These are phyloP conservation scores for Albifimbria verrucaria DNA, from an alignment of 2,329 filamentous ascomycete species.

Conservation along the genomic window DNA sequence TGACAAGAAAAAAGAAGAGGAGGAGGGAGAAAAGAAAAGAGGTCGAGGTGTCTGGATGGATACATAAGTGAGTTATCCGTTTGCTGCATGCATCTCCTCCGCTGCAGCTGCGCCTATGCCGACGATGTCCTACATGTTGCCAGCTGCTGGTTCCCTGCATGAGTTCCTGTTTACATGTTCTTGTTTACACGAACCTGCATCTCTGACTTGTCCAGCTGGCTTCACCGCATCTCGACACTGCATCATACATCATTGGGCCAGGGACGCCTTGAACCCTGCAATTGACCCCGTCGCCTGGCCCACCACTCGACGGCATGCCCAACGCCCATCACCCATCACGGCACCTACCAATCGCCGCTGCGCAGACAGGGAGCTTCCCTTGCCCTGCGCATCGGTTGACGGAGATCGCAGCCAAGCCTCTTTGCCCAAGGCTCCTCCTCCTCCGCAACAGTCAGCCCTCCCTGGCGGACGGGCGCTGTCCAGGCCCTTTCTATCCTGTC, in stretches of 20 bases:
- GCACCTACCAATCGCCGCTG: background rate
- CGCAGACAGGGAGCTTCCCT: background rate
- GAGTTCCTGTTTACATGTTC: background rate
- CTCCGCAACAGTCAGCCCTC: too few species aligned
- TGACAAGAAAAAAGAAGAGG: background rate
- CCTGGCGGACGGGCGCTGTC: too few species aligned
- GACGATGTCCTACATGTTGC: background rate
- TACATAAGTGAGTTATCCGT: too few species aligned
- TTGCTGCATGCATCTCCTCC: too few species aligned
- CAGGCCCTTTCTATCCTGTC: too few species aligned
- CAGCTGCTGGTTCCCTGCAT: background rate
- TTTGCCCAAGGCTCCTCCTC: too few species aligned
- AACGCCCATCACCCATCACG: background rate
- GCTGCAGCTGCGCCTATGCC: background rate
- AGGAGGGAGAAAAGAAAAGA: background rate
- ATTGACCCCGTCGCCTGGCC: background rate
- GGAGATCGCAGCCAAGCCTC: too few species aligned
- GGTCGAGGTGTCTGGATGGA: too few species aligned
- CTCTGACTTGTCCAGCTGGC: constrained; percentile 1
- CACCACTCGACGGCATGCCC: background rate
- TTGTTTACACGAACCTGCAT: constrained; percentile 1
- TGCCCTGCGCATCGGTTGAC: too few species aligned
- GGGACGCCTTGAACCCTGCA: background rate
- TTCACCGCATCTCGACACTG: background rate
- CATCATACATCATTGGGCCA: background rate